Conservation (phyloP, 192 early-diverging fungal genomes). For the Podila clonocystis region DNA sequence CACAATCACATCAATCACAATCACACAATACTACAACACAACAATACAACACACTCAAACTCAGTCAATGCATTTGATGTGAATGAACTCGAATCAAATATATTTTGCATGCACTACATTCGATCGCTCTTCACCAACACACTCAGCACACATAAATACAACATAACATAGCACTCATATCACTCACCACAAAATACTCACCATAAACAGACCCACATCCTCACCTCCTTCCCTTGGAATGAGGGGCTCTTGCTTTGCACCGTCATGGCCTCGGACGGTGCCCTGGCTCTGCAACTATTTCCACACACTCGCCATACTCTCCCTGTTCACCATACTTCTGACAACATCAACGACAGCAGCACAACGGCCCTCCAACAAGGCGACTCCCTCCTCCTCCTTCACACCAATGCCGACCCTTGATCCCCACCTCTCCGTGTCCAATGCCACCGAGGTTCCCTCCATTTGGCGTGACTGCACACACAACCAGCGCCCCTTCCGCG, state of each 20-base stretch:
- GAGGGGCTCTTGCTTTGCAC: too few species aligned
- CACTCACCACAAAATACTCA: too few species aligned
- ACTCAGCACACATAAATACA: neutral
- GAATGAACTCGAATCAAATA: neutral
- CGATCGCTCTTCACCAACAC: neutral
- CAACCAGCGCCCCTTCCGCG: conserved; percentile 3
- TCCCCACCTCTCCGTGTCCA: neutral
- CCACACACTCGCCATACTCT: too few species aligned
- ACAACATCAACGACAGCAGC: neutral
- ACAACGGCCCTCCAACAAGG: neutral
- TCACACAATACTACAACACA: neutral
- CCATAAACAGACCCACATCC: too few species aligned
- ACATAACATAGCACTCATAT: too few species aligned
- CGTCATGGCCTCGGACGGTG: too few species aligned
- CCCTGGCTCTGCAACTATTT: too few species aligned
- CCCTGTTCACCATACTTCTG: too few species aligned
- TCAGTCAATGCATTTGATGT: neutral
- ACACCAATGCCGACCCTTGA: neutral
- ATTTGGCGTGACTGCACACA: conserved; percentile 12
- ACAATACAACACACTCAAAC: neutral
- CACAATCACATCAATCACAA: neutral
- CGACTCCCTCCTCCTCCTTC: neutral
- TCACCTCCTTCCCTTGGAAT: too few species aligned
- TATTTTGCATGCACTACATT: neutral
- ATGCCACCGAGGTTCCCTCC: neutral